Percentiles rank a stretch among this genome's conserved stretches.
phyloP scores from a whole-genome alignment of 176 grass and related monocot genomes.

The Aegilops tauschii region DNA sequence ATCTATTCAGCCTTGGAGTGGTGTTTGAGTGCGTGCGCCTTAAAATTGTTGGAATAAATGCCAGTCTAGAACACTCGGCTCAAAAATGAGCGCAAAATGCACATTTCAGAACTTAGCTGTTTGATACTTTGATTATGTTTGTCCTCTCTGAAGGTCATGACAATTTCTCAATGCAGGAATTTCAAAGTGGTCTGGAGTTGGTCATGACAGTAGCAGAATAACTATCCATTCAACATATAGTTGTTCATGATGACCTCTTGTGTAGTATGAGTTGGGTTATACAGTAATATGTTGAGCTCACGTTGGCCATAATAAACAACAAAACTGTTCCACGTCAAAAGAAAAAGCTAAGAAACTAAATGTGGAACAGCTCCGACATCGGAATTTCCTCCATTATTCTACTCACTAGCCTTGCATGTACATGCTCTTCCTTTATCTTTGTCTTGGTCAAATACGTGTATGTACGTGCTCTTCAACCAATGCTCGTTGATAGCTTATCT shows the following conservation, averaged over 20 bases:
- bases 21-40: background rate
- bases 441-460: conserved; percentile 10
- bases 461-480: conserved; percentile 9
- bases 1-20: background rate
- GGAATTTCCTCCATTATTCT: background rate
- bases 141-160: too few relatives aligned
- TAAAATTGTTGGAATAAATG: background rate
- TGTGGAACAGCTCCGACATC: background rate
- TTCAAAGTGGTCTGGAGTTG: too few relatives aligned
- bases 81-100: background rate
- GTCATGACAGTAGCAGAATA: too few relatives aligned
- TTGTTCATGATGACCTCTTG: too few relatives aligned
- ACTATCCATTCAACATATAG: too few relatives aligned
- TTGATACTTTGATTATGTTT: background rate
- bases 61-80: background rate
- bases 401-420: background rate
- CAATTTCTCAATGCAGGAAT: too few relatives aligned
- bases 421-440: background rate
- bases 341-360: background rate
- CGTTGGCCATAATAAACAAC: conserved; percentile 5
- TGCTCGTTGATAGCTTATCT: too few relatives aligned
- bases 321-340: background rate
- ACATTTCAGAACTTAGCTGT: background rate
- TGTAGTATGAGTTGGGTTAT: background rate
- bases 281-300: background rate